Conservation (phyloP, 768 basidiomycete genomes). For the Coprinopsis cinerea region DNA sequence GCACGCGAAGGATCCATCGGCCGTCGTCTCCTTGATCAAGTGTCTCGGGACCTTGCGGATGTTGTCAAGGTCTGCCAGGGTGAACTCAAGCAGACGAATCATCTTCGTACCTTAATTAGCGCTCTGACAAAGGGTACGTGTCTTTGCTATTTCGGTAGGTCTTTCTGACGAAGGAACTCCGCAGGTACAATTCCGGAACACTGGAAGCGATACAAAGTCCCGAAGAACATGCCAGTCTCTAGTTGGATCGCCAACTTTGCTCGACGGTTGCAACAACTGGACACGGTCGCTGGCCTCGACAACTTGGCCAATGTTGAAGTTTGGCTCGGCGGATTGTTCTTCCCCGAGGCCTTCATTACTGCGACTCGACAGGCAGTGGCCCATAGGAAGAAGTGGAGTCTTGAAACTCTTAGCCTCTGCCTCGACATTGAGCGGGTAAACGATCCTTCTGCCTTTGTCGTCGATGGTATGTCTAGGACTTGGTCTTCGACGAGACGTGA, state of each 20-base stretch:
- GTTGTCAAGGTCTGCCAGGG: constrained; percentile 84
- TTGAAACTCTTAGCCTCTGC: constrained; percentile 79
- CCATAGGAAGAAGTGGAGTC: constrained; percentile 85
- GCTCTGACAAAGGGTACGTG: constrained; percentile 79
- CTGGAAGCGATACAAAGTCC: constrained; percentile 88
- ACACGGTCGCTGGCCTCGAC: constrained; percentile 59
- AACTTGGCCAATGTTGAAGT: constrained; percentile 69
- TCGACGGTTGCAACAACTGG: constrained; percentile 77
- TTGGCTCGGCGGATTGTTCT: constrained; percentile 93
- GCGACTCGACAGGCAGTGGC: constrained; percentile 96
- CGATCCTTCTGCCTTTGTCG: constrained; percentile 73
- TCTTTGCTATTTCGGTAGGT: neutral
- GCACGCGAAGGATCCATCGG: constrained; percentile 82
- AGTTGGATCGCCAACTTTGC: constrained; percentile 83
- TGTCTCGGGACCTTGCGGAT: constrained; percentile 75
- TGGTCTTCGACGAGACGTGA: neutral
- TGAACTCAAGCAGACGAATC: constrained; percentile 91
- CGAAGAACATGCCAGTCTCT: constrained; percentile 72
- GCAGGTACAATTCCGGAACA: constrained; percentile 82
- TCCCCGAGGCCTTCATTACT: constrained; percentile 94
- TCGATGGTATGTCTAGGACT: constrained; percentile 63
- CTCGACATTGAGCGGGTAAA: constrained; percentile 80
- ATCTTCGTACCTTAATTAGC: constrained; percentile 87
- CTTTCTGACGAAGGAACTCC: constrained; percentile 11
- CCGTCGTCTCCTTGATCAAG: constrained; percentile 66